Conservation (phyloP, 1,139 yeast species). For the Diutina pseudorugosa region DNA sequence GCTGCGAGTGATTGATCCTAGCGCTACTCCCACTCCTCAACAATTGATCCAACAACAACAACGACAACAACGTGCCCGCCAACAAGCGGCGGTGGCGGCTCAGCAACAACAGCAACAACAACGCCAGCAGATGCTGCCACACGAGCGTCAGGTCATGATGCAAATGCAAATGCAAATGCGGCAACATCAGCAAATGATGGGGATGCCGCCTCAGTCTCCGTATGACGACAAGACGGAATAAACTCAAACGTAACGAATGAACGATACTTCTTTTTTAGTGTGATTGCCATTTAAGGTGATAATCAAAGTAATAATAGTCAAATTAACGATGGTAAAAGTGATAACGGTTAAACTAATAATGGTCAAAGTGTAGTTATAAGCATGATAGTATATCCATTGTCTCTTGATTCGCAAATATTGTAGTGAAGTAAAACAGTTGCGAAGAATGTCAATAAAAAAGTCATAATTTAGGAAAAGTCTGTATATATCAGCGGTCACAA, state of each 20-base stretch:
- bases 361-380: too few species aligned
- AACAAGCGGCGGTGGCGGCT: not conserved
- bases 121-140: slow-evolving; percentile 1
- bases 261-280: too few species aligned
- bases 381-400: too few species aligned
- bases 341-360: too few species aligned
- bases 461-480: too few species aligned
- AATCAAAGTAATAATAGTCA: too few species aligned
- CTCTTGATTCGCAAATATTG: too few species aligned
- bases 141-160: slow-evolving; percentile 2
- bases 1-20: not conserved
- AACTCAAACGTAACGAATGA: not conserved
- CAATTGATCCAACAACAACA: slow-evolving; percentile 2
- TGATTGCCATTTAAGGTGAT: too few species aligned
- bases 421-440: too few species aligned
- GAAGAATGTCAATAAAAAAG: too few species aligned
- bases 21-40: not conserved
- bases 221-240: not conserved
- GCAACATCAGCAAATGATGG: slow-evolving; percentile 3
- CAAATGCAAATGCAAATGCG: slow-evolving; percentile 4
- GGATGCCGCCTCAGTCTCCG: slow-evolving; percentile 1
- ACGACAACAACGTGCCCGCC: slow-evolving; percentile 2
- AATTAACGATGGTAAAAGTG: too few species aligned
- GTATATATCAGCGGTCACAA: too few species aligned
- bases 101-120: not conserved